Evolutionary conservation across 169 alveolate species (phyloP), one percentile per base, ranked within the genome.

Genomic region (Eimeria sp.): DNA sequence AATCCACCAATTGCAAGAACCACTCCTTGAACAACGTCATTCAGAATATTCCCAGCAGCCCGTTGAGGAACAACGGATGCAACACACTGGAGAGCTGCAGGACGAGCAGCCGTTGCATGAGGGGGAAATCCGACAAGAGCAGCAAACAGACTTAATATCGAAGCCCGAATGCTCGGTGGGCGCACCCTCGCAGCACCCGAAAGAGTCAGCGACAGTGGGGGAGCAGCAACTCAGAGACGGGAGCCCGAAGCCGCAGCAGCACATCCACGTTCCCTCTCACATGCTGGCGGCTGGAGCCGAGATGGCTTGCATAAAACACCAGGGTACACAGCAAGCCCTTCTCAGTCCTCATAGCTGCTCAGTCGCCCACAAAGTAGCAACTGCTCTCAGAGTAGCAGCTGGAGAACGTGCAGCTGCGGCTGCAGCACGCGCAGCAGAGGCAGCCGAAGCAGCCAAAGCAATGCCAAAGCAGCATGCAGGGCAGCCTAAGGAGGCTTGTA

Each of bases 371-470:
- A 52, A 83, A 25, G 94, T 87, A 30, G 94, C 94, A 40, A 85
- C 94, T 66, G 94, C 94, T 46, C 94, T 87, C 82, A 87, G 94
- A 87, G 71, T 68, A 27, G 94, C 94, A 16, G 94, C 94, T 66
- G 94, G 94, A 4, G 94, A 87, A 46, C 94, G 94, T 87, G 94
- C 94, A 4, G 94, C 94, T 46, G 94, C 94, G 43, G 94, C 94
- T 43, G 94, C 94, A 87, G 93, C 93, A 27, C 93, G 93, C 18
- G 93, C 93, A 62, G 94, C 94, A 43, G 71, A 66, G 30, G 94
- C 83, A 43, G 83, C 66, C n/a, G 83, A 87, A 62, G 94, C 85
- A 52, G 66, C 82, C 83, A 66, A 87, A 46, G 56, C 80, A 66
- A 52, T 62, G 62, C 94, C 80, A 33, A 66, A 40, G 46, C 46